phyloP scores from a whole-genome alignment of 2,329 filamentous ascomycete genomes.

The Ophiosphaerella narmari region DNA sequence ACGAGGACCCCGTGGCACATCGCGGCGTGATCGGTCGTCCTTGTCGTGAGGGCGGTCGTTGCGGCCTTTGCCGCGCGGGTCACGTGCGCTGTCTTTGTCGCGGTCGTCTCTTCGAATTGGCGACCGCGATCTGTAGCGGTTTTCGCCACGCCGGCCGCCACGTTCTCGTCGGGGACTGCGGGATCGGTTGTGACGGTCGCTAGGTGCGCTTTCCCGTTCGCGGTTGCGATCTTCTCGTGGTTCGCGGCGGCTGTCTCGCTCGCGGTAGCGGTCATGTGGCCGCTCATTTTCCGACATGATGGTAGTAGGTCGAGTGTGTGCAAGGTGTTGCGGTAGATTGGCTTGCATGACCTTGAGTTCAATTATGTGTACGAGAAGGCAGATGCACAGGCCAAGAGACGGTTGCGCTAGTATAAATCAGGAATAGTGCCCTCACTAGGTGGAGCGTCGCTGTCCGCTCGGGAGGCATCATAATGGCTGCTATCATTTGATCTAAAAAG shows the following conservation, averaged over 20 bases:
- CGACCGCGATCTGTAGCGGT: slow-evolving; percentile 36
- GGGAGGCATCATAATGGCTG: too few relatives aligned
- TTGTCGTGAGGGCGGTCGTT: slow-evolving; percentile 16
- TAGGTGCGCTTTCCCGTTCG: slow-evolving; percentile 28
- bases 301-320: slow-evolving; percentile 3
- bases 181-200: slow-evolving; percentile 38
- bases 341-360: too few relatives aligned
- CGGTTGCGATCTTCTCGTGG: slow-evolving; percentile 21
- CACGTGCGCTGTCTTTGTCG: slow-evolving; percentile 20
- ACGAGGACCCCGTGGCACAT: slow-evolving; percentile 34
- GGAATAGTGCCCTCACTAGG: too few relatives aligned
- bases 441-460: too few relatives aligned
- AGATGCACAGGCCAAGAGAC: too few relatives aligned
- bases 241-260: slow-evolving; percentile 28
- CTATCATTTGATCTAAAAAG: too few relatives aligned
- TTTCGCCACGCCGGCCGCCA: slow-evolving; percentile 26
- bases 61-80: slow-evolving; percentile 11
- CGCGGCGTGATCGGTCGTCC: slow-evolving; percentile 9
- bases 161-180: slow-evolving; percentile 41
- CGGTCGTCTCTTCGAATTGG: slow-evolving; percentile 28
- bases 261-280: slow-evolving; percentile 24
- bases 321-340: neutral
- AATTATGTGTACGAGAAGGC: too few relatives aligned
- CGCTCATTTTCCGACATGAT: slow-evolving; percentile 31
- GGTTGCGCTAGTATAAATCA: too few relatives aligned